Evolutionary conservation across 1,139 yeast genomes (phyloP), one percentile per base, ranked within the genome.

Genomic region (Debaryomyces coudertii): DNA sequence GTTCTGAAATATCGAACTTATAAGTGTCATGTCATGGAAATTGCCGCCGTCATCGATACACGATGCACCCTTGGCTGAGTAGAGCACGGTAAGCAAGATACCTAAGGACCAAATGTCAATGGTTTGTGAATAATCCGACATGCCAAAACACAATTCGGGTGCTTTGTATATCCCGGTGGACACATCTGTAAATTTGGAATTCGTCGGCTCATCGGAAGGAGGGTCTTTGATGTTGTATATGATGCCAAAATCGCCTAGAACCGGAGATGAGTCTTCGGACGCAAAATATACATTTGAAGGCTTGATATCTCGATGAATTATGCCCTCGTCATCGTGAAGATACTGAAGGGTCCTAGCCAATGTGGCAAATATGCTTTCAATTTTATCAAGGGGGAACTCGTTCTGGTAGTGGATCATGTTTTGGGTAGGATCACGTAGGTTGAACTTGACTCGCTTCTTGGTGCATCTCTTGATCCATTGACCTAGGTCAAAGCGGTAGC

Each of bases 301-400:
- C 63, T 92, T 92, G 45, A 92, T 67, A 62, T 92, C 98, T 40
- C 98, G 76, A 61, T 92, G 98, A 12, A 92, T 90, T n/a, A 92
- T 77, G 0, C 83, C 83, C 2, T 71, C 55, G 0, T 61, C 53
- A 48, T 85, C 36, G 44, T 70, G 76, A 16, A 71, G 47, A 46
- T 58, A 67, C 28, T 42, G 37, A 12, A 70, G 53, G 1, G 64
- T 63, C 12, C 46, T 50, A 7, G 57, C 50, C 27, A 70, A 44
- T 16, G 58, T 56, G 12, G 29, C 34, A 1, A 69, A 38, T n/a
- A 67, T 63, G 2, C 36, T 33, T 7, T 47, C 49, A 8, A 57
- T 55, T 16, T 52, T 37, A 0, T 49, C 51, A 8, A 41, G 42
- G 0, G 61, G 63, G 29, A 61, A 40, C 30, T 48, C 51, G 44